Base-by-base conservation (phyloP, 75 land plant species). In the Isoetes taiwanensis region DNA sequence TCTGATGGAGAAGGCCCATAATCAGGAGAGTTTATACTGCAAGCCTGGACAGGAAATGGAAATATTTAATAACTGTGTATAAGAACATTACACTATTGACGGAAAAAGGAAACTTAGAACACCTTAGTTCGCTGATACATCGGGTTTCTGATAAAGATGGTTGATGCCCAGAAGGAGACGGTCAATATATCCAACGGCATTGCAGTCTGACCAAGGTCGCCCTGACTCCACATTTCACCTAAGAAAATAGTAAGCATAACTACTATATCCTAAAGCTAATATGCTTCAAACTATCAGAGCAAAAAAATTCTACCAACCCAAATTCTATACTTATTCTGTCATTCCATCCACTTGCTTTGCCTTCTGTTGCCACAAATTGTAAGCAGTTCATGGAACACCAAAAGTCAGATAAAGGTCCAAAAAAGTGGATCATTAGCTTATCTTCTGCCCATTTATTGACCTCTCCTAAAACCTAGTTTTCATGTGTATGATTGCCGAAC, bases 191-290 rank as follows among this genome's bases (percentile, higher is more conserved):
- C 80, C 76, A 46, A 69, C 83, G 52, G 80, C 62, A 65, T 77
- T 81, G 52, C 84, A 81, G 6, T 71, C 77, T 37, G 84, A 16
- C 80, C 77, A 42, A 77, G 72, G 43, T 70, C 56, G 29, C 84
- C 80, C 84, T 67, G 0, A 76, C 74, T 5, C 54, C 65, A 68
- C 80, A 81, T 30, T 73, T 71, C 48, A 81, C 84, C 84, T 81
- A 23, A 54, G 24, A 1, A 41, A 21, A 20, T 2, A 21, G 10
- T n/a, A 54, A 40, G 28, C 28, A 37, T 63, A 16, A 0, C 20
- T 16, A 50, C 0, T 50, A n/a, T n/a, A n/a, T n/a, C n/a, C n/a
- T n/a, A n/a, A n/a, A 37, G 39, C 14, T 14, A 9, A 9, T 37
- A 9, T 37, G 12, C 14, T 14, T 37, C 39, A 9, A 9, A 9